Percentiles rank a stretch among this genome's conserved stretches.
Evolutionary conservation across 2,329 filamentous ascomycete genomes (phyloP).

Genomic region (Xylaria sp.): DNA sequence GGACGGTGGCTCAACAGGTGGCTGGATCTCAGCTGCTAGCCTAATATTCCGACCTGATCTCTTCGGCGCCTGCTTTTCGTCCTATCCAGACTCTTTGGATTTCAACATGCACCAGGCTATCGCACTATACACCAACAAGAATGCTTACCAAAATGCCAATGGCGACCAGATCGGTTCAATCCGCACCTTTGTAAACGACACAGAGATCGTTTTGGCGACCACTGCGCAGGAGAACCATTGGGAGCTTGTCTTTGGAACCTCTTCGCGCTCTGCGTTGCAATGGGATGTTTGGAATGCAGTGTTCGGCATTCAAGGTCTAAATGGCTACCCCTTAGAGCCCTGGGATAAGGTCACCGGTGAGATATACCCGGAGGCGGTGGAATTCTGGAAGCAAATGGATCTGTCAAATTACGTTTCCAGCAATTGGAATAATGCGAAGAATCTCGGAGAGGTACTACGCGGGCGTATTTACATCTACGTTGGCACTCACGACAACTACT

Average conservation of each 20-base stretch:
- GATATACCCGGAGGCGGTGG: conserved; percentile 38
- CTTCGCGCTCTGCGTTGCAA: conserved; percentile 39
- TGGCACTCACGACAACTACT: conserved; percentile 41
- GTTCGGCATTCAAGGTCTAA: conserved; percentile 40
- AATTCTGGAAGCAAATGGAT: conserved; percentile 39
- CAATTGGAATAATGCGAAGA: conserved; percentile 35
- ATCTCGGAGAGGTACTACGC: conserved; percentile 36
- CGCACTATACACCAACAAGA: conserved; percentile 38
- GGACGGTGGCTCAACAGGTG: conserved; percentile 41
- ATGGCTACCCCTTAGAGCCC: conserved; percentile 40
- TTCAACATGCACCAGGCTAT: conserved; percentile 41
- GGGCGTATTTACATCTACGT: conserved; percentile 39
- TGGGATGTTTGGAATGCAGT: conserved; percentile 43
- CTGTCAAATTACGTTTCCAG: conserved; percentile 34
- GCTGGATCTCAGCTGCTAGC: conserved; percentile 40
- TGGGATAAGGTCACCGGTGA: conserved; percentile 44
- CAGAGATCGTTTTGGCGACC: conserved; percentile 29
- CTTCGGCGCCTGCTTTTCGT: conserved; percentile 43
- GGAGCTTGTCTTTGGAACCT: conserved; percentile 41
- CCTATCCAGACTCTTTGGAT: conserved; percentile 40
- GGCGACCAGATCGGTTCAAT: conserved; percentile 36
- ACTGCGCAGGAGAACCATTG: conserved; percentile 42
- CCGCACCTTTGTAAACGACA: conserved; percentile 28
- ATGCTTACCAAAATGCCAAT: conserved; percentile 35
- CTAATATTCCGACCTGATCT: conserved; percentile 40